Conservation (phyloP, 306 rosid species). For the Lathyrus aphaca region DNA sequence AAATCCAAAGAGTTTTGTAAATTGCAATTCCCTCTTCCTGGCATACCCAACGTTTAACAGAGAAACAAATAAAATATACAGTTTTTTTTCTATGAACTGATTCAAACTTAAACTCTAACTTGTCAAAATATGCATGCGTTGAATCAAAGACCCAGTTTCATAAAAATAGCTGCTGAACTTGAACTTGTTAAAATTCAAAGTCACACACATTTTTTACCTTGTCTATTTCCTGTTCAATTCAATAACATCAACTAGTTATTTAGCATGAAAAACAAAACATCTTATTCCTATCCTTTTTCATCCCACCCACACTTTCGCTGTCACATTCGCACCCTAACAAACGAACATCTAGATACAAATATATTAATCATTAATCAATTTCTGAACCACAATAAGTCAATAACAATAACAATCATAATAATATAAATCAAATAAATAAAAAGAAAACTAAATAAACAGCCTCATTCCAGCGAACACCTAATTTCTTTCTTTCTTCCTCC, state of each 20-base stretch:
- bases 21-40: background rate
- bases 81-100: background rate
- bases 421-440: background rate
- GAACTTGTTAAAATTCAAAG: background rate
- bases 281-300: conserved; percentile 14
- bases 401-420: background rate
- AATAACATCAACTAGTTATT: background rate
- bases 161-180: conserved; percentile 18
- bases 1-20: conserved; percentile 8
- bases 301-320: conserved; percentile 28
- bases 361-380: conserved; percentile 21
- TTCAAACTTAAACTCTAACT: background rate
- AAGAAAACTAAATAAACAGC: background rate
- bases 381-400: background rate
- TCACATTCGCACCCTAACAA: conserved; percentile 44
- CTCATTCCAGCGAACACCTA: conserved; percentile 10
- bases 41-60: conserved; percentile 9
- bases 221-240: conserved; percentile 16
- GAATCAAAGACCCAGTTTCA: background rate
- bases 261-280: conserved; percentile 2
- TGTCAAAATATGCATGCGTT: conserved; percentile 1
- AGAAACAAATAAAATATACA: background rate
- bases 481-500: background rate
- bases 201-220: conserved; percentile 6
- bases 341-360: conserved; percentile 22